Evolutionary conservation across 2,329 filamentous ascomycete species (phyloP).

Genomic region (Pezizomycotina sp.): DNA sequence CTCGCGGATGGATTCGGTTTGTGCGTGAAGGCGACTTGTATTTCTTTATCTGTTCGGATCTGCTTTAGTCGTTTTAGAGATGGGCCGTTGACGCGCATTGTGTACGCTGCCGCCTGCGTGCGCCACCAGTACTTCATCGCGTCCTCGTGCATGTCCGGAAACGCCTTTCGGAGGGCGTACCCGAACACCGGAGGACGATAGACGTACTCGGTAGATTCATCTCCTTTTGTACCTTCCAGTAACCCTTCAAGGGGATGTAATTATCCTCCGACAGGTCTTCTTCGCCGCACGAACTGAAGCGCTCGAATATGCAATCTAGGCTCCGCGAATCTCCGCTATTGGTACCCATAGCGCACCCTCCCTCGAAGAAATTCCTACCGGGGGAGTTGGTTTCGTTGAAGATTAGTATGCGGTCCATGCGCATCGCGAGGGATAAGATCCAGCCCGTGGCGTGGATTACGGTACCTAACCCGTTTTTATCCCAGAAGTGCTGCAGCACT

Average conservation of each 20-base stretch:
- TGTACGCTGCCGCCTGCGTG: conserved; percentile 20
- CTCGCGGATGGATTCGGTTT: too few relatives aligned
- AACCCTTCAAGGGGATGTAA: conserved; percentile 8
- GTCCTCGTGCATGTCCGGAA: conserved; percentile 21
- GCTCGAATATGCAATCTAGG: conserved; percentile 22
- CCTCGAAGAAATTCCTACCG: conserved; percentile 20
- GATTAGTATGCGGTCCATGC: conserved; percentile 19
- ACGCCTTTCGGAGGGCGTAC: conserved; percentile 15
- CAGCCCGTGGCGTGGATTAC: conserved; percentile 18
- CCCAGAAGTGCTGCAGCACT: conserved; percentile 21
- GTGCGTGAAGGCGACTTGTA: conserved; percentile 13
- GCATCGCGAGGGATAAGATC: conserved; percentile 19
- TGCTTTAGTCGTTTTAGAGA: conserved; percentile 15
- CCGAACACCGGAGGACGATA: conserved; percentile 19
- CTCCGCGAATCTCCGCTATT: conserved; percentile 15
- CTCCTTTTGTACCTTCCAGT: conserved; percentile 8
- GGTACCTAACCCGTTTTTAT: conserved; percentile 21
- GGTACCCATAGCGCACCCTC: conserved; percentile 2
- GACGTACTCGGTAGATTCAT: conserved; percentile 14
- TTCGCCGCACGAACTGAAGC: conserved; percentile 19
- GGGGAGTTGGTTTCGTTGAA: conserved; percentile 18
- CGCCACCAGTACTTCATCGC: conserved; percentile 24
- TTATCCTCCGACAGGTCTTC: conserved; percentile 5
- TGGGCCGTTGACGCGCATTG: conserved; percentile 21
- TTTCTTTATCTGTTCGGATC: conserved; percentile 10